These are phyloP conservation scores for Cordyceps sp. DNA, from an alignment of 2,329 filamentous ascomycete species.

Conservation along the genomic window DNA sequence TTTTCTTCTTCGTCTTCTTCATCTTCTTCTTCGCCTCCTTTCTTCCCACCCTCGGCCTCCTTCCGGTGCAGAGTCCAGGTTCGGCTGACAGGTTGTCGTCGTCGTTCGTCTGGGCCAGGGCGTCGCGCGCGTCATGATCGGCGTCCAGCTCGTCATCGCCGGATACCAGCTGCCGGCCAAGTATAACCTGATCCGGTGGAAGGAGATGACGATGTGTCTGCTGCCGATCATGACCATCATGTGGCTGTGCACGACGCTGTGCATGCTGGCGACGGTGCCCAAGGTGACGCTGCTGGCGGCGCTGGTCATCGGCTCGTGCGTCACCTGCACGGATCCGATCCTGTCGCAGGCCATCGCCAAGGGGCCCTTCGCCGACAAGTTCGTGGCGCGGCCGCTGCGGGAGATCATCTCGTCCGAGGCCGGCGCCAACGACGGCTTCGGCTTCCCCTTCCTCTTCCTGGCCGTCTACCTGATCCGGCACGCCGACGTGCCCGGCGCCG, in stretches of 20 bases:
- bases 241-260: slow-evolving; percentile 36
- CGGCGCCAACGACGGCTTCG: slow-evolving; percentile 15
- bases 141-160: slow-evolving; percentile 45
- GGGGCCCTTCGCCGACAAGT: slow-evolving; percentile 43
- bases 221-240: slow-evolving; percentile 45
- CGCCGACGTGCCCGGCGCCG: slow-evolving; percentile 19
- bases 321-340: slow-evolving; percentile 46
- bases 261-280: slow-evolving; percentile 36
- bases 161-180: slow-evolving; percentile 44
- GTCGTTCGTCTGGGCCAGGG: slow-evolving; percentile 12
- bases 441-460: slow-evolving; percentile 2
- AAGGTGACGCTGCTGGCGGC: slow-evolving; percentile 34
- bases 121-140: slow-evolving; percentile 41
- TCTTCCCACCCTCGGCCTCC: too few relatives aligned
- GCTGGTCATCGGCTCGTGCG: slow-evolving; percentile 41
- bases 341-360: slow-evolving; percentile 46
- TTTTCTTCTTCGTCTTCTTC: not conserved
- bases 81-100: too few relatives aligned
- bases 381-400: slow-evolving; percentile 36
- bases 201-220: slow-evolving; percentile 36
- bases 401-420: slow-evolving; percentile 47
- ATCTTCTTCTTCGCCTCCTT: not conserved
- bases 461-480: slow-evolving; percentile 31
- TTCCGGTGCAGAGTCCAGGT: too few relatives aligned
- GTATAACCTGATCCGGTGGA: slow-evolving; percentile 31